Base-by-base conservation (phyloP, 179 eudicot genomes). In the Beta corolliflora region DNA sequence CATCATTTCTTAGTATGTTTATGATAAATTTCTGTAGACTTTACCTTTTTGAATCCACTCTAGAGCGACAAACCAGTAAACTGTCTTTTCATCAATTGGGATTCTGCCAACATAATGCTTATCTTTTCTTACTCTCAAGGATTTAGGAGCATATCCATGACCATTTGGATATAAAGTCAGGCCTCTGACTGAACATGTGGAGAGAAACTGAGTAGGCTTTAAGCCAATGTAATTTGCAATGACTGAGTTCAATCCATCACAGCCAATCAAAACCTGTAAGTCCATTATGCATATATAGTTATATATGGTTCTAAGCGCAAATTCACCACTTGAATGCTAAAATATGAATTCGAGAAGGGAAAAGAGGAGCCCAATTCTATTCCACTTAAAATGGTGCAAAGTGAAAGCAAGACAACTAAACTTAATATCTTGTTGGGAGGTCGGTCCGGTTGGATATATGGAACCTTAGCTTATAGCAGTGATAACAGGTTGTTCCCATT, bases 221-320 rank as follows among this genome's bases (percentile, higher is more conserved):
- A 91, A 81, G 71, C 80, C 83, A 31, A 91, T 82, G 65, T 77
- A 87, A 72, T 87, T 71, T 12, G 89, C 88, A 58, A 88, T 82
- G 29, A 77, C 72, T 21, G 92, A 91, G 36, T 85, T 86, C 21
- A 87, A 80, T 79, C 93, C 93, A 84, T 89, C 94, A 74, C 92
- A 90, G 23, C 94, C 93, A 36, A 91, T 84, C 58, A 91, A 73
- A 63, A 86, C 88, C 90, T 91, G 83, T 18, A 71, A 16, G 41
- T 65, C 13, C 67, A 60, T 36, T 48, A 23, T 78, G 79, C 15
- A 70, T 5, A 21, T 18, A 19, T 18, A 9, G 50, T 48, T 12
- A 25, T 31, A 31, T 31, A 1, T 31, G 36, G 36, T 31, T 58
- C 7, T 7, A 16, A 48, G 52, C 3, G 52, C 52, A 48, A 48